Evolutionary conservation across 257 asterid genomes (phyloP), one percentile per base, ranked within the genome.

Genomic region (Solanum medicagineum): DNA sequence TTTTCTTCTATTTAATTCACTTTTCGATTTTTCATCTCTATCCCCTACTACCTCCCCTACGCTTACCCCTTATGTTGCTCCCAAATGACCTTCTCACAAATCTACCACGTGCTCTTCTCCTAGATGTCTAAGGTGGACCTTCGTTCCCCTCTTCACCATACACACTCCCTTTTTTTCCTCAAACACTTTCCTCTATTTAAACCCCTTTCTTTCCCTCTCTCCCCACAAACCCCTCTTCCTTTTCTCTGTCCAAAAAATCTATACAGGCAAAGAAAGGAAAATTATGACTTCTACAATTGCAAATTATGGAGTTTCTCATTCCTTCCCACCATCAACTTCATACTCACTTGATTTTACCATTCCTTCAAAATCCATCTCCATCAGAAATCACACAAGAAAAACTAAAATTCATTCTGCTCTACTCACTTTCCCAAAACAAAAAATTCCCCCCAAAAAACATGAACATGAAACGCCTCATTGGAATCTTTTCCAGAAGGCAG

Each of bases 91-190:
- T 73, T 66, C 85, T 84, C 85, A 62, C 66, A 15, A 83, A 87
- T 89, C 87, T 85, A 90, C 90, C 95, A 92, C 95, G 95, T 92
- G 95, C 90, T 85, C 89, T 81, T 88, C 88, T 68, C 75, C 10
- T 59, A 83, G 88, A 88, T 85, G 86, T 86, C 86, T 66, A 36
- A 70, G 85, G 84, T 86, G 88, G 88, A 83, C 88, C 88, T 81
- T 45, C 70, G 65, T 54, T 53, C 84, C 79, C 16, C 60, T 62
- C 24, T 36, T 17, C 54, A 51, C 26, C 83, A 26, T 77, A 77
- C 83, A 51, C 63, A 77, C 47, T 24, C 63, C 83, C 47, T 5
- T 51, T 16, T 77, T 51, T 75, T 49, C 60, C 62, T 75, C 60
- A 22, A 22, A 75, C 60, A 22, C 20, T 8, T 14, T 13, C 81